Evolutionary conservation across 2,329 filamentous ascomycete species (phyloP).

Genomic region (Malbranchea zuffiana): DNA sequence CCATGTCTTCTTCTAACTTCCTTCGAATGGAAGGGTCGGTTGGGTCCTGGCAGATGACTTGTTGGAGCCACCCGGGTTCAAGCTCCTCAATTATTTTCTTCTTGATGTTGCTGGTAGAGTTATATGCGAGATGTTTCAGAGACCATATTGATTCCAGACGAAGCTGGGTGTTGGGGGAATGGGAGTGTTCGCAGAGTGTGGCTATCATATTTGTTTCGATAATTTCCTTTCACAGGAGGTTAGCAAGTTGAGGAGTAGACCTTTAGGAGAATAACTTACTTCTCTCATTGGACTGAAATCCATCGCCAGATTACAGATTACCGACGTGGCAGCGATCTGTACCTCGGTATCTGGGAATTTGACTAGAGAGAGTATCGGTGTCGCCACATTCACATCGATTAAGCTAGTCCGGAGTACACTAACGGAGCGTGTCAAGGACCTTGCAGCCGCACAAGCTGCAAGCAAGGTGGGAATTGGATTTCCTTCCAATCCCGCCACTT

Average conservation of each 20-base stretch:
- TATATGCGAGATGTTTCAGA: constrained; percentile 76
- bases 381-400: constrained; percentile 72
- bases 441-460: constrained; percentile 71
- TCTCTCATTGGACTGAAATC: constrained; percentile 88
- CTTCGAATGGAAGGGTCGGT: constrained; percentile 21
- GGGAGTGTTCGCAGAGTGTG: constrained; percentile 71
- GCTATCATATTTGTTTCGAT: constrained; percentile 63
- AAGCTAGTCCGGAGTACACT: constrained; percentile 73
- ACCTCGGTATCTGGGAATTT: constrained; percentile 65
- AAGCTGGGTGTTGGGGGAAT: constrained; percentile 66
- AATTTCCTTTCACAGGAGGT: constrained; percentile 47
- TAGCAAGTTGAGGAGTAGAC: constrained; percentile 3
- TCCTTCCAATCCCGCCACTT: constrained; percentile 46
- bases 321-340: constrained; percentile 73
- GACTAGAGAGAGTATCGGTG: constrained; percentile 65
- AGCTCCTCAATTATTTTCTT: constrained; percentile 67
- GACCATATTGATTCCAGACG: constrained; percentile 85
- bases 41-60: constrained; percentile 56
- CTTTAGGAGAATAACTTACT: constrained; percentile 41
- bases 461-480: constrained; percentile 71
- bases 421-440: constrained; percentile 74
- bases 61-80: constrained; percentile 67
- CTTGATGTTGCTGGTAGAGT: constrained; percentile 60
- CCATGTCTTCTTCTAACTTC: constrained; percentile 25
- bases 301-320: constrained; percentile 72